Conservation (phyloP, 179 eudicot species). For the Amaranthus tricolor region DNA sequence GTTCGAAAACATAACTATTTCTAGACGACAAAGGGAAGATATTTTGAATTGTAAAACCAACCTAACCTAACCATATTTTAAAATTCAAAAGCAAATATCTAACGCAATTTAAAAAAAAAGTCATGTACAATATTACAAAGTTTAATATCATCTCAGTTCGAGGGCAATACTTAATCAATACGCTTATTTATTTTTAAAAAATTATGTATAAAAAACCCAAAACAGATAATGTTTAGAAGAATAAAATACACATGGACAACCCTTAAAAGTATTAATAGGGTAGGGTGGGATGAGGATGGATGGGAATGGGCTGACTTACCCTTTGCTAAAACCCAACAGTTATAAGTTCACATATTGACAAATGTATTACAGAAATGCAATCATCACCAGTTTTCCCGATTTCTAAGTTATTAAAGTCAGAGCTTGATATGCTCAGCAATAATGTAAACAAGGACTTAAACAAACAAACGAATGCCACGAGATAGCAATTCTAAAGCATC, state of each 20-base stretch:
- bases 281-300: too few relatives aligned
- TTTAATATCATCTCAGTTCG: too few relatives aligned
- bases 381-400: neutral
- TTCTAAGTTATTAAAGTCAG: constrained; percentile 16
- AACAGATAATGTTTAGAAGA: too few relatives aligned
- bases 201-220: too few relatives aligned
- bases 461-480: neutral
- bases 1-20: neutral
- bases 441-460: neutral
- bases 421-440: constrained; percentile 12
- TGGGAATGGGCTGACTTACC: too few relatives aligned
- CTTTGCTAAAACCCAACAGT: neutral
- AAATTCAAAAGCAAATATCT: neutral
- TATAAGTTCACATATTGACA: neutral
- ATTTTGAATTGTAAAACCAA: neutral
- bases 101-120: too few relatives aligned
- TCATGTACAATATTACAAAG: too few relatives aligned
- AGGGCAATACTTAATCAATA: too few relatives aligned
- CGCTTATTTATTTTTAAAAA: too few relatives aligned
- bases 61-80: neutral
- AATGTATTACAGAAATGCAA: constrained; percentile 10
- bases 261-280: too few relatives aligned
- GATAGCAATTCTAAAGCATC: constrained; percentile 11
- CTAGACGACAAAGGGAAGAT: too few relatives aligned
- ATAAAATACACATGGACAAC: too few relatives aligned